Evolutionary conservation across 208 protist species (phyloP), one percentile per base, ranked within the genome.

Genomic region (Leishmania tarentolae): DNA sequence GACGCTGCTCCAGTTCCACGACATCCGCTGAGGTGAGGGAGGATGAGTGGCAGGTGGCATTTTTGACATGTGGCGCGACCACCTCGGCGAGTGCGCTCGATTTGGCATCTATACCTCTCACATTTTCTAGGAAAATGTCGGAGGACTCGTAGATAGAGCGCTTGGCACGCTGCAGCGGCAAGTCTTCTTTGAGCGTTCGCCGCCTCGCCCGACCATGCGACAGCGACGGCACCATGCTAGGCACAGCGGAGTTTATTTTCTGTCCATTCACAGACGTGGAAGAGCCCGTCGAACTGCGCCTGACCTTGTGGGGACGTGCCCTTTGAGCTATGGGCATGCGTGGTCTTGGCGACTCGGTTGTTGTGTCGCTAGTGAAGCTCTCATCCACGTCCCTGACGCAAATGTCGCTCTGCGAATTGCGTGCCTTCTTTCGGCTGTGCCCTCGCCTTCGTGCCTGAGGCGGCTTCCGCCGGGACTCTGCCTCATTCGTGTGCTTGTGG

Each of bases 1-100:
- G 84, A 2, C 81, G 78, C 35, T 78, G 76, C 72, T 90, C 84
- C 47, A 92, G 17, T 24, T 80, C 73, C 31, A 31, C 76, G 31
- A 85, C 28, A 56, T 80, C 72, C 37, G 70, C 66, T 21, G 47
- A 24, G 52, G 40, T 50, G 46, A 40, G 7, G 8, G 42, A 1
- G 13, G 57, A 44, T 47, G 72, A 8, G 66, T 57, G 56, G 2
- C 19, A 52, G 50, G 79, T 56, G 31, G 53, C 65, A 40, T n/a
- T n/a, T 63, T 57, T 53, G 24, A 81, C 52, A 3, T 56, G 66
- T 56, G 80, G 80, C 75, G 76, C 15, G 1, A 40, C 19, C 37
- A 31, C 40, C 35, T 70, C 52, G 40, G 40, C 57, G 13, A n/a
- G 42, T 8, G 28, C 50, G 15, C 59, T 31, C 28, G 57, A 44